Conservation (phyloP, 148 eudicot genomes). For the Polygonum aviculare region DNA sequence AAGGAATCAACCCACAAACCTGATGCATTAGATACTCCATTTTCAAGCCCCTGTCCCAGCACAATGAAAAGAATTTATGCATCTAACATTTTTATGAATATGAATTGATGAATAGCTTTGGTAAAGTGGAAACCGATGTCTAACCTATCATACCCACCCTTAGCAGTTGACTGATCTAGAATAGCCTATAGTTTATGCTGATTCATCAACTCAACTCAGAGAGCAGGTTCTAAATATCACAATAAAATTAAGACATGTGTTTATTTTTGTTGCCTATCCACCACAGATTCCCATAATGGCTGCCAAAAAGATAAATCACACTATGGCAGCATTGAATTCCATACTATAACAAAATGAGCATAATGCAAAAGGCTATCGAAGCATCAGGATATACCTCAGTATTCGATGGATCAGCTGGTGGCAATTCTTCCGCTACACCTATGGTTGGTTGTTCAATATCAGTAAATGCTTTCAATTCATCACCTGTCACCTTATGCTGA, state of each 20-base stretch:
- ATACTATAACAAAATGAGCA: background rate
- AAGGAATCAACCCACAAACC: slow-evolving; percentile 51
- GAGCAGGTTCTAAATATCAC: background rate
- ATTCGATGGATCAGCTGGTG: slow-evolving; percentile 18
- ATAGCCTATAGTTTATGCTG: background rate
- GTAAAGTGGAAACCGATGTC: background rate
- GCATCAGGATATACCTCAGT: slow-evolving; percentile 21
- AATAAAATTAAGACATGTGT: background rate
- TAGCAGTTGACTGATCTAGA: background rate
- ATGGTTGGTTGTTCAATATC: slow-evolving; percentile 18
- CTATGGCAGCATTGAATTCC: background rate
- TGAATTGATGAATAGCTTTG: background rate
- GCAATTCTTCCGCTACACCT: slow-evolving; percentile 16
- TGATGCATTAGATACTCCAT: slow-evolving; percentile 19
- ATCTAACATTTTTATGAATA: background rate
- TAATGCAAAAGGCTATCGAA: background rate
- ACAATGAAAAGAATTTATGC: background rate
- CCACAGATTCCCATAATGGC: background rate
- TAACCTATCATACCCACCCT: background rate
- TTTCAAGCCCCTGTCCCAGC: slow-evolving; percentile 34
- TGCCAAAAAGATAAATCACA: background rate
- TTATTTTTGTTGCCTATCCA: background rate
- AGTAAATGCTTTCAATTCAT: slow-evolving; percentile 19
- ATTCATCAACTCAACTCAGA: background rate
- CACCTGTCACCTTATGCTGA: background rate